These are phyloP conservation scores for Candida ortonii DNA, from an alignment of 805 yeast species.

Conservation along the genomic window DNA sequence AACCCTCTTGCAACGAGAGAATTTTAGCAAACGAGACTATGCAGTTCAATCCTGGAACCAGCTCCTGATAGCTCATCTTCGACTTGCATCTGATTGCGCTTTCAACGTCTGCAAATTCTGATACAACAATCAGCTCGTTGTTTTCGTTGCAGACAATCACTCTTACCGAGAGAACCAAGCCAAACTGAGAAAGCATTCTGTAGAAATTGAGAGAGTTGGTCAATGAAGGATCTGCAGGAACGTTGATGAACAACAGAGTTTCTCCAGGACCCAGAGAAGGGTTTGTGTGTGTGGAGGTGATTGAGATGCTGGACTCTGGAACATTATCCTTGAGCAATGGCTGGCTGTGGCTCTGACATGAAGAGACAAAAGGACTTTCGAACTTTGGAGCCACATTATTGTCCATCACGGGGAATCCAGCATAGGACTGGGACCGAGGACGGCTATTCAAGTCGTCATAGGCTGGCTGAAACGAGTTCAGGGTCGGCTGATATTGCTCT, in stretches of 20 bases:
- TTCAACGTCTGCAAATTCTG: slow-evolving; percentile 70
- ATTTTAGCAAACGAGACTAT: slow-evolving; percentile 84
- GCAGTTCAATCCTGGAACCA: slow-evolving; percentile 74
- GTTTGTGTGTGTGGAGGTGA: slow-evolving; percentile 73
- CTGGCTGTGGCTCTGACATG: too few species aligned
- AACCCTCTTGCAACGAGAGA: slow-evolving; percentile 19
- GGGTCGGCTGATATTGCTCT: slow-evolving; percentile 12
- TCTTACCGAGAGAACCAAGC: slow-evolving; percentile 57
- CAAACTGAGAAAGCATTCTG: slow-evolving; percentile 56
- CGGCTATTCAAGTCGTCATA: slow-evolving; percentile 23
- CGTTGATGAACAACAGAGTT: slow-evolving; percentile 72
- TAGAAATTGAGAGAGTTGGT: slow-evolving; percentile 53
- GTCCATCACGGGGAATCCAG: slow-evolving; percentile 18
- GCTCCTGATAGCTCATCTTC: slow-evolving; percentile 75
- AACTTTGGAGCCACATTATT: slow-evolving; percentile 5
- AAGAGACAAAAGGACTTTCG: slow-evolving; percentile 4
- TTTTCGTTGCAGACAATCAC: slow-evolving; percentile 44
- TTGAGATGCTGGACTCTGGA: slow-evolving; percentile 54
- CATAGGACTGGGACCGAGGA: slow-evolving; percentile 43
- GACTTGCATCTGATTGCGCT: slow-evolving; percentile 78
- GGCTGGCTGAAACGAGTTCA: slow-evolving; percentile 11
- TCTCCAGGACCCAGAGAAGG: slow-evolving; percentile 72
- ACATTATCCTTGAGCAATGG: slow-evolving; percentile 52
- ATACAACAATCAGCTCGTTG: slow-evolving; percentile 47
- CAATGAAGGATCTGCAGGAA: slow-evolving; percentile 48